Evolutionary conservation across 2,329 filamentous ascomycete species (phyloP).

Genomic region (Colletotrichum simmondsii): DNA sequence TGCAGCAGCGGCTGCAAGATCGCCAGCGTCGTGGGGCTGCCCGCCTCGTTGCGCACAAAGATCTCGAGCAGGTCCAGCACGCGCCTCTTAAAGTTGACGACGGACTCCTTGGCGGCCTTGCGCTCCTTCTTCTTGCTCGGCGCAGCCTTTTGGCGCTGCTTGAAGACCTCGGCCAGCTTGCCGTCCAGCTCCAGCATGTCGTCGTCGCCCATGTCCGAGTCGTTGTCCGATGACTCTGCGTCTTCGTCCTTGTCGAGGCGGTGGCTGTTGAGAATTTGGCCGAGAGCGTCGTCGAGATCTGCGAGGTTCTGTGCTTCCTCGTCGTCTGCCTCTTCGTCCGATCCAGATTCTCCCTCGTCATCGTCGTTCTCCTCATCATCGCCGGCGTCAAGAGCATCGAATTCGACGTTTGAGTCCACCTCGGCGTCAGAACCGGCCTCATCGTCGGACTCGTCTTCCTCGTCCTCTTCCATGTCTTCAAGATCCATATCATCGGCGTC

Average conservation of each 20-base stretch:
- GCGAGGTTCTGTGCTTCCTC: conserved; percentile 57
- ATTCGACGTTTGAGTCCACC: conserved; percentile 62
- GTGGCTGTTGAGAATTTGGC: conserved; percentile 80
- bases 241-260: conserved; percentile 68
- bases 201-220: conserved; percentile 92
- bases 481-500: conserved; percentile 56
- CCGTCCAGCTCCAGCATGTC: conserved; percentile 92
- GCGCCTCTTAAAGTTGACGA: conserved; percentile 94
- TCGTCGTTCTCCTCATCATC: conserved; percentile 58
- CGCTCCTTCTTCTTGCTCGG: conserved; percentile 83
- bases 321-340: conserved; percentile 51
- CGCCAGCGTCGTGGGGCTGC: conserved; percentile 73
- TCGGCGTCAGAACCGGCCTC: conserved; percentile 56
- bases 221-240: conserved; percentile 68
- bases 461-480: conserved; percentile 49
- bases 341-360: conserved; percentile 55
- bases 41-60: conserved; percentile 83
- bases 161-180: conserved; percentile 87
- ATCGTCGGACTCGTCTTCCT: conserved; percentile 55
- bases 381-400: conserved; percentile 53
- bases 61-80: conserved; percentile 89
- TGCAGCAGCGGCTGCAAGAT: conserved; percentile 81
- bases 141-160: conserved; percentile 73
- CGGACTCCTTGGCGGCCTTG: conserved; percentile 87
- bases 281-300: conserved; percentile 78